Percentiles rank a stretch among this genome's conserved stretches.
Conservation (phyloP, 1,284 basidiomycete genomes). For the Cutaneotrichosporon sp. region DNA sequence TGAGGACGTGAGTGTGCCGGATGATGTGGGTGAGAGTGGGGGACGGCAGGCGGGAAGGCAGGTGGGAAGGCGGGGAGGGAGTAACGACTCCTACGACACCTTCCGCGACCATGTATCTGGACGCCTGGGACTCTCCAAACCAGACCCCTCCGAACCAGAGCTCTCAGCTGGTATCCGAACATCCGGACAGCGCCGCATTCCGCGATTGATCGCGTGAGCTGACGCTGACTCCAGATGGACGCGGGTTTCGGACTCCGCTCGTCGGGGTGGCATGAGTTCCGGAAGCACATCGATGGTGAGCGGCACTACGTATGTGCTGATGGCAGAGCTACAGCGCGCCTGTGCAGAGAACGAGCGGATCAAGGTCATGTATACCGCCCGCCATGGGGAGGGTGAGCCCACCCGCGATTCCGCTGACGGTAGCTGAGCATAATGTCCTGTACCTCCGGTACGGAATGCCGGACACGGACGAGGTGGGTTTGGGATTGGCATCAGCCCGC, state of each 20-base stretch:
- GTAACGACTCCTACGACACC: no score
- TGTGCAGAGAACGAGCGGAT: constrained; percentile 28
- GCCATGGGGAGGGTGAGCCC: constrained; percentile 40
- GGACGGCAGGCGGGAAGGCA: not conserved
- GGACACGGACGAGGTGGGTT: constrained; percentile 21
- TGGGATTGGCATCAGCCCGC: not conserved
- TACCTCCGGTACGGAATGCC: constrained; percentile 26
- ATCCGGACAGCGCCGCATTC: not conserved
- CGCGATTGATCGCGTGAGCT: not conserved
- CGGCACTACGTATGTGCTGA: not conserved
- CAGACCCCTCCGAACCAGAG: no score
- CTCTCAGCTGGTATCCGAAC: no score
- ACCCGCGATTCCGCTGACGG: constrained; percentile 1
- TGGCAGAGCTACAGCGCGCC: constrained; percentile 27
- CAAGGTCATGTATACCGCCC: constrained; percentile 38
- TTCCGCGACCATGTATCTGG: no score
- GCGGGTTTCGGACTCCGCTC: constrained; percentile 32
- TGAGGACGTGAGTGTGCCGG: constrained; percentile 29
- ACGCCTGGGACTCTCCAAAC: no score
- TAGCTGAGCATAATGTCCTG: constrained; percentile 40
- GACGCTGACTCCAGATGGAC: constrained; percentile 25
- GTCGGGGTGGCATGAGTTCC: constrained; percentile 31
- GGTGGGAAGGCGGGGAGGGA: not conserved
- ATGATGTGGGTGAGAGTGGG: not conserved
- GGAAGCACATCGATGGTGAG: constrained; percentile 27